Base-by-base conservation (phyloP, 768 basidiomycete genomes). In the Amanita pallidorosea region DNA sequence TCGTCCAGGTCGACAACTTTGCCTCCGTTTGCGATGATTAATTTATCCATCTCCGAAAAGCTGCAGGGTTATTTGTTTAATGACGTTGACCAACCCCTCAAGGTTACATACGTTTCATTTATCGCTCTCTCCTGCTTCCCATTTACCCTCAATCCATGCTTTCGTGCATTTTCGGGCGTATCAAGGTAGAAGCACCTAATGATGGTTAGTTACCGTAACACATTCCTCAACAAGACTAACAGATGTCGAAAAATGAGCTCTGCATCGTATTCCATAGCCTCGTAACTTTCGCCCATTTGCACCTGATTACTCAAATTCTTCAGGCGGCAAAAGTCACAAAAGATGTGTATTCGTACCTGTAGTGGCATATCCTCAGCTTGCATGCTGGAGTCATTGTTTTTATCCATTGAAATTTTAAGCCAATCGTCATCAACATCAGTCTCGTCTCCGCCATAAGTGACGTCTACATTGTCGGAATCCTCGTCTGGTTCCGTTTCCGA, bases 171-270 rank as follows among this genome's bases (percentile, higher is more conserved):
- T 18, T 72, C 72, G 0, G 83, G 76, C 2, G 87, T 79, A 63
- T 98, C 94, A 34, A 98, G 71, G 65, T 96, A 97, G 65, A 95
- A 94, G 57, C 80, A 81, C 55, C 90, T 93, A 48, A 15, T 51
- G 15, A 42, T 22, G 37, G 45, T 49, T 47, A 36, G 34, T 34
- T 53, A 49, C 36, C 53, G n/a, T 13, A 49, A 20, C 15, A 36
- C n/a, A 18, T 18, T 23, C 18, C 47, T 17, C 45, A 20, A 20
- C 17, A 33, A 20, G 34, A 70, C 84, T 53, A 54, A 90, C 86
- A 94, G 64, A 67, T 96, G 89, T 57, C 65, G 81, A 68, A 96
- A 95, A 47, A 94, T 88, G 55, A 70, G 66, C 20, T 80, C 77
- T 41, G 79, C 72, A 63, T 95, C 90, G 53, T 95, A 94, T 55